phyloP scores from a whole-genome alignment of 352 stramenopile genomes.

The Globisporangium rhizosaccharum region DNA sequence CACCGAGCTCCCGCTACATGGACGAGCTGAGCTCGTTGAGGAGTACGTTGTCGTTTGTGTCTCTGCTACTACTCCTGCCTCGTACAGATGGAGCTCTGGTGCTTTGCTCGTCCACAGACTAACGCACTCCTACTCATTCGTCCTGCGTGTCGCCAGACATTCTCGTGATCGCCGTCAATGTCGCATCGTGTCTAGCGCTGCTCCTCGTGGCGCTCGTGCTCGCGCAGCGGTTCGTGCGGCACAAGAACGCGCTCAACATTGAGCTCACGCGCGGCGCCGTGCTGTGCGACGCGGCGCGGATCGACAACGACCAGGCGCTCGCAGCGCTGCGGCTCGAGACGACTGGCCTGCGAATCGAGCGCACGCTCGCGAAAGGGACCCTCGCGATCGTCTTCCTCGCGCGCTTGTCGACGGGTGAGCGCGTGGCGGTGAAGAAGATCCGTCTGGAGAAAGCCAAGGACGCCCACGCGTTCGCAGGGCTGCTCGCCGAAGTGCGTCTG shows the following conservation, averaged over 20 bases:
- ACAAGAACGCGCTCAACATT: slow-evolving; percentile 16
- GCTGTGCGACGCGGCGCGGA: slow-evolving; percentile 14
- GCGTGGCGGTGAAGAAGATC: slow-evolving; percentile 17
- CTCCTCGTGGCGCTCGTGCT: slow-evolving; percentile 6
- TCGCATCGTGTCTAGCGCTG: slow-evolving; percentile 1
- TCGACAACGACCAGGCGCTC: slow-evolving; percentile 15
- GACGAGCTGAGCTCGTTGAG: background rate
- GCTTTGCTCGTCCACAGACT: background rate
- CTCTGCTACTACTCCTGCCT: background rate
- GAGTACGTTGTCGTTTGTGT: background rate
- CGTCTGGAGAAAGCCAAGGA: slow-evolving; percentile 20
- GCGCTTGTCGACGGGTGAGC: slow-evolving; percentile 5
- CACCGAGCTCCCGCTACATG: slow-evolving; percentile 1
- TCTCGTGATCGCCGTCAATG: slow-evolving; percentile 3
- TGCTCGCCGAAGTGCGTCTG: slow-evolving; percentile 17
- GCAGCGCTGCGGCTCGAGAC: slow-evolving; percentile 14
- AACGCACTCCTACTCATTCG: too few relatives aligned
- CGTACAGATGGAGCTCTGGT: background rate
- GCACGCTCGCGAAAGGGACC: slow-evolving; percentile 7
- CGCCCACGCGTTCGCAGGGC: slow-evolving; percentile 10
- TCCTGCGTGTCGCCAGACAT: background rate
- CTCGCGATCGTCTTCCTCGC: slow-evolving; percentile 14
- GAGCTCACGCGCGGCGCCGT: slow-evolving; percentile 18
- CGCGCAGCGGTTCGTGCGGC: slow-evolving; percentile 11
- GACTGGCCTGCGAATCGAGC: slow-evolving; percentile 10